Percentiles rank a stretch among this genome's conserved stretches.
phyloP scores from a whole-genome alignment of 805 yeast species.

The Candida ulmi region DNA sequence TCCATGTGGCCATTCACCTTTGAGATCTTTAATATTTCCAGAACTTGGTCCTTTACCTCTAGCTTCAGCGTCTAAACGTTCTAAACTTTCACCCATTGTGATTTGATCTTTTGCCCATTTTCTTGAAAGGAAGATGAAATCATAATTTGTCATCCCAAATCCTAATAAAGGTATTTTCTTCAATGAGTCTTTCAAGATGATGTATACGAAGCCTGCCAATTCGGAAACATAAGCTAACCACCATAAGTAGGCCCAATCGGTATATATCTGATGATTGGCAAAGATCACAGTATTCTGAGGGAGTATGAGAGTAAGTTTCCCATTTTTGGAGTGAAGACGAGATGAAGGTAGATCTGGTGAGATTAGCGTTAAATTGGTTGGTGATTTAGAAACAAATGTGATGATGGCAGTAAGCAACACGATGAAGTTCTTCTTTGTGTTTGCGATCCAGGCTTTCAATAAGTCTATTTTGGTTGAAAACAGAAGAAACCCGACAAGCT shows the following conservation, averaged over 20 bases:
- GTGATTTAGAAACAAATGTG: conserved; percentile 36
- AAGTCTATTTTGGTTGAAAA: conserved; percentile 27
- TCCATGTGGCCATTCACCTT: conserved; percentile 23
- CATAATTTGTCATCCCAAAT: conserved; percentile 74
- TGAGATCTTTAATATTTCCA: conserved; percentile 25
- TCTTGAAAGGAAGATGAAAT: conserved; percentile 75
- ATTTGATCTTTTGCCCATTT: conserved; percentile 79
- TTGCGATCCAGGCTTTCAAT: conserved; percentile 38
- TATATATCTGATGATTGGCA: conserved; percentile 90
- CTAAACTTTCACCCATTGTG: conserved; percentile 49
- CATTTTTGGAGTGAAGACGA: conserved; percentile 7
- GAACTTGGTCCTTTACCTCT: conserved; percentile 50
- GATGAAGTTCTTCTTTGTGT: conserved; percentile 56
- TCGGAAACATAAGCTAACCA: conserved; percentile 67
- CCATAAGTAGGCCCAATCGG: conserved; percentile 94
- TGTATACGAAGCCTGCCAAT: conserved; percentile 60
- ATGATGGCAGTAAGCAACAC: conserved; percentile 46
- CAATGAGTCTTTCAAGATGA: conserved; percentile 74
- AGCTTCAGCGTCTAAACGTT: conserved; percentile 54
- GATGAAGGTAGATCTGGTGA: conserved; percentile 28
- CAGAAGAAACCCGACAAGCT: conserved; percentile 31
- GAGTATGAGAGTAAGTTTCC: conserved; percentile 23
- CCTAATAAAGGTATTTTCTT: conserved; percentile 71
- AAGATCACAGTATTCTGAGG: conserved; percentile 57
- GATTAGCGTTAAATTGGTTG: conserved; percentile 47